Evolutionary conservation across 2,329 filamentous ascomycete genomes (phyloP).

Genomic region (Apiospora marii): DNA sequence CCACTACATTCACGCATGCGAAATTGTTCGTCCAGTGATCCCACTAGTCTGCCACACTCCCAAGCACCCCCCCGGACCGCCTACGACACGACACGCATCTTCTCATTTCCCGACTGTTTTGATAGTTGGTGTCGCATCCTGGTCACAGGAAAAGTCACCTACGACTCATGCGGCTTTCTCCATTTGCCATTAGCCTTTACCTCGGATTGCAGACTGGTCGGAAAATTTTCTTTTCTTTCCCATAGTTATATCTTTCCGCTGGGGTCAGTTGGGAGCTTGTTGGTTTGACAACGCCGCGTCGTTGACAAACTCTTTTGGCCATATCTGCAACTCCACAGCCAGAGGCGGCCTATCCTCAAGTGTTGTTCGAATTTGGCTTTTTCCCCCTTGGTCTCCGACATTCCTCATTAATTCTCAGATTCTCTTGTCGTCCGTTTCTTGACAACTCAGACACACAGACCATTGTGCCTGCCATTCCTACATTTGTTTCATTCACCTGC

Average conservation of each 20-base stretch:
- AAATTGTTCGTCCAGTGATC: constrained; percentile 19
- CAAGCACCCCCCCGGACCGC: constrained; percentile 16
- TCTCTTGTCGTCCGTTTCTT: constrained; percentile 14
- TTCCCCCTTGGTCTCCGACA: background rate
- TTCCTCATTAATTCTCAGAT: background rate
- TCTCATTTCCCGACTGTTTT: constrained; percentile 25
- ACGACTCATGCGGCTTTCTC: constrained; percentile 18
- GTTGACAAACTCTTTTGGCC: constrained; percentile 6
- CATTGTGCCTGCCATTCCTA: constrained; percentile 14
- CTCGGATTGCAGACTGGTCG: constrained; percentile 16
- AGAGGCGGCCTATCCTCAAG: background rate
- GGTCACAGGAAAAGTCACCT: constrained; percentile 22
- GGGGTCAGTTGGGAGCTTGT: background rate
- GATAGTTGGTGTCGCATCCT: constrained; percentile 30
- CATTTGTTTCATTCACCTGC: constrained; percentile 4
- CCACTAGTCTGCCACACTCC: constrained; percentile 13
- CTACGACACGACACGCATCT: constrained; percentile 24
- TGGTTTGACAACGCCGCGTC: constrained; percentile 20
- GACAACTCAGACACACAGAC: constrained; percentile 6
- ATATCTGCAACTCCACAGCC: background rate
- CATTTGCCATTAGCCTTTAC: constrained; percentile 16
- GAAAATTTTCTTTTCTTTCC: constrained; percentile 16
- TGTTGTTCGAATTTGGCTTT: constrained; percentile 3
- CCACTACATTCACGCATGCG: constrained; percentile 11
- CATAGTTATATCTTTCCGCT: background rate